Conservation (phyloP, 2,329 filamentous ascomycete species). For the Tothia fuscella region DNA sequence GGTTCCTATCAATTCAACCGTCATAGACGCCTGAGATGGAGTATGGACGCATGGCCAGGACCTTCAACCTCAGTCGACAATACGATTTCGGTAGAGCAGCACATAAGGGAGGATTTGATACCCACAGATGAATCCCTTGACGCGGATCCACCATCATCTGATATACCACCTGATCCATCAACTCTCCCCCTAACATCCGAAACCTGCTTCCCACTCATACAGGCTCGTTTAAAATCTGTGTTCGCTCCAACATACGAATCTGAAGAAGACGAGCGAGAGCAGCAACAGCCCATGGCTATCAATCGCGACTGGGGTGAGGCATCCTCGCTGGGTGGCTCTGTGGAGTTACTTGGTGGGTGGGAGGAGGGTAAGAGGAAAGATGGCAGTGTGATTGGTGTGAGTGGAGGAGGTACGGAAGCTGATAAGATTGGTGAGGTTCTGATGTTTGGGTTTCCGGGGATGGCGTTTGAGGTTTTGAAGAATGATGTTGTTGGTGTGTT, state of each 20-base stretch:
- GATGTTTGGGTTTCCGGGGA: slow-evolving; percentile 81
- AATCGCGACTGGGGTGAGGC: slow-evolving; percentile 88
- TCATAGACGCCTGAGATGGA: slow-evolving; percentile 81
- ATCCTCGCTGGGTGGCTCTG: slow-evolving; percentile 59
- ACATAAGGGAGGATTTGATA: not conserved
- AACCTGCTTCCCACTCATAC: slow-evolving; percentile 62
- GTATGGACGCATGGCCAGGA: slow-evolving; percentile 37
- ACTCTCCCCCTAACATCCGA: slow-evolving; percentile 55
- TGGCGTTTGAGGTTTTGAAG: slow-evolving; percentile 92
- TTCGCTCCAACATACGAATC: slow-evolving; percentile 57
- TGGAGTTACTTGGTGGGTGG: slow-evolving; percentile 40
- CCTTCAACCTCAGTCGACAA: not conserved
- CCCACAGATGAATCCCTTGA: not conserved
- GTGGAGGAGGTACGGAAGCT: slow-evolving; percentile 24
- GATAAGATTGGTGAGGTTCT: slow-evolving; percentile 60
- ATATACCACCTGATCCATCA: slow-evolving; percentile 29
- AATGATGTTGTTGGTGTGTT: slow-evolving; percentile 82
- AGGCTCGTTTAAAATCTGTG: slow-evolving; percentile 51
- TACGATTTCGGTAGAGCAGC: not conserved
- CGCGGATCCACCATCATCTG: too few relatives aligned
- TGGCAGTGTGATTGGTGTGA: slow-evolving; percentile 27
- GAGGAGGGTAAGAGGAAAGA: slow-evolving; percentile 17
- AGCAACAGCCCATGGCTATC: slow-evolving; percentile 62
- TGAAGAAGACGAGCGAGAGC: slow-evolving; percentile 39
- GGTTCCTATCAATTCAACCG: slow-evolving; percentile 96